Conservation (phyloP, 2,329 filamentous ascomycete genomes). For the Neonectria sp. region DNA sequence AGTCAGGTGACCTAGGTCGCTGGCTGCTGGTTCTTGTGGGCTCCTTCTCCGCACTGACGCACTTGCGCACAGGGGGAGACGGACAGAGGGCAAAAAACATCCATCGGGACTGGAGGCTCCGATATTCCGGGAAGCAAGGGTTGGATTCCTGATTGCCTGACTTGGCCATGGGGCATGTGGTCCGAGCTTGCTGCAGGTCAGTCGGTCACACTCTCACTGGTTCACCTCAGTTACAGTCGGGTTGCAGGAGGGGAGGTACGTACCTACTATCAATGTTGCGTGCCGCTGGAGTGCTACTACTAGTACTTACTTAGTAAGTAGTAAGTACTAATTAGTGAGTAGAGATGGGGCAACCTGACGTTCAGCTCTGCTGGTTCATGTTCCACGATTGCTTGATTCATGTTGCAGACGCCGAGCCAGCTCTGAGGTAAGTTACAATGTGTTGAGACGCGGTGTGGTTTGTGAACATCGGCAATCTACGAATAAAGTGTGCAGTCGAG, state of each 20-base stretch:
- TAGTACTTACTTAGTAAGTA: too few relatives aligned
- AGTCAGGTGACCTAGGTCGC: constrained; percentile 50
- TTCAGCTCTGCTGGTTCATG: background rate
- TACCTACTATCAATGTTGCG: background rate
- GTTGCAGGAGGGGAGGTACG: background rate
- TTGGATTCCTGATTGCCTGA: constrained; percentile 17
- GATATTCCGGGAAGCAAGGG: constrained; percentile 11
- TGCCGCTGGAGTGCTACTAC: background rate
- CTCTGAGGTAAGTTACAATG: background rate
- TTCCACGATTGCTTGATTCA: background rate
- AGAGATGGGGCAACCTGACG: too few relatives aligned
- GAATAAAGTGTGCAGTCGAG: background rate
- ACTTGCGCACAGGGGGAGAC: background rate
- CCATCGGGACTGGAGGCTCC: constrained; percentile 18
- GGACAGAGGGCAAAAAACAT: constrained; percentile 6
- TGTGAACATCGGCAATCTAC: background rate
- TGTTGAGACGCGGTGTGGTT: background rate
- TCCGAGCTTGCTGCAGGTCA: constrained; percentile 12
- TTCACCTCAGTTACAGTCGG: background rate
- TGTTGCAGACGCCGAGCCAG: background rate
- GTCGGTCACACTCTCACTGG: background rate
- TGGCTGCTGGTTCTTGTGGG: constrained; percentile 8
- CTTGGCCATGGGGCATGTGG: constrained; percentile 8
- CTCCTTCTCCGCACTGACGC: constrained; percentile 2
- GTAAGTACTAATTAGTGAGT: background rate